Evolutionary conservation across 345 rosid species (phyloP), one percentile per base, ranked within the genome.

Genomic region (Eutrema heterophyllum): DNA sequence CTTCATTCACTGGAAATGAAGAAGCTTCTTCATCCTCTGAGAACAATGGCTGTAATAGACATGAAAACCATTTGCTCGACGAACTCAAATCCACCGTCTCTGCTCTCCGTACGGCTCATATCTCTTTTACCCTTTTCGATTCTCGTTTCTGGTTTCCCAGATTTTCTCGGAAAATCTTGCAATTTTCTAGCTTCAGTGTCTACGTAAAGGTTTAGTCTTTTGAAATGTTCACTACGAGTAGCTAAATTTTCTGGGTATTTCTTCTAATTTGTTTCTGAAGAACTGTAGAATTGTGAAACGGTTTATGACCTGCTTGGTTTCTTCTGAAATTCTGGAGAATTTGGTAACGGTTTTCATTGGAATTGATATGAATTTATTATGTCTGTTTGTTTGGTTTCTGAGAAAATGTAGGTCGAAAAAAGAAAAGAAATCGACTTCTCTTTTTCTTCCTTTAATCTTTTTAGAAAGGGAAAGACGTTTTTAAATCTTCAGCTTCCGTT

Each of bases 51-150:
- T 77, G 76, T 57, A 3, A 15, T 35, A 50, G 15, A 38, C 3
- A 53, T 52, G 68, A 62, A 36, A 40, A 36, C 35, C 65, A 54
- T 36, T 62, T 65, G 43, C 60, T 75, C 56, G 27, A 75, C 7
- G 76, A 66, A 36, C 85, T 83, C 81, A 80, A 71, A 61, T 74
- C 82, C 59, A 68, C 54, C 44, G 73, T 80, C 60, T 68, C 70
- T 24, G 16, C 24, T 51, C 78, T 83, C 18, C 81, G 85, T 83
- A 72, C 26, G 50, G 13, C 10, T 43, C 26, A 33, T 14, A 7
- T 73, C 72, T 66, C 52, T 48, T 44, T 52, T 10, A 5, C 66
- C 58, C 30, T 72, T 59, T 57, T 71, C 21, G 44, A 30, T 13
- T 79, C 62, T 8, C 6, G 10, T 29, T 21, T 21, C 16, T 36